Conservation (phyloP, 805 yeast species). For the Saccharomycopsis microspora region DNA sequence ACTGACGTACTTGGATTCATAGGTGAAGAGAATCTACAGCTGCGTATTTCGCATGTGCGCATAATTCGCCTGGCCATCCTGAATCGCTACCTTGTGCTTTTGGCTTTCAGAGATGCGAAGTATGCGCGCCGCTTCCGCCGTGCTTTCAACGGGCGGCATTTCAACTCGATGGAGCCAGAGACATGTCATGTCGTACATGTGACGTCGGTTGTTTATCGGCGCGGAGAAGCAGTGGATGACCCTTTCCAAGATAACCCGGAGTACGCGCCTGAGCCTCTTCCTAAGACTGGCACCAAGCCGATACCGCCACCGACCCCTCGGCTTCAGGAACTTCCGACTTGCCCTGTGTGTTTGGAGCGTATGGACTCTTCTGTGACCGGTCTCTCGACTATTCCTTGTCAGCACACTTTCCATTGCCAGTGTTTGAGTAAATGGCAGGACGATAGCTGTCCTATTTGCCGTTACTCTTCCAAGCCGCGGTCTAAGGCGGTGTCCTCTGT, state of each 20-base stretch:
- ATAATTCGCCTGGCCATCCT: constrained; percentile 55
- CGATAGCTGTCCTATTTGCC: constrained; percentile 83
- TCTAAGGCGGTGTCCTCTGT: constrained; percentile 1
- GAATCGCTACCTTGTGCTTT: constrained; percentile 62
- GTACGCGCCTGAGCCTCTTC: constrained; percentile 55
- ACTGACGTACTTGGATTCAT: constrained; percentile 75
- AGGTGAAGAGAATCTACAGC: constrained; percentile 45
- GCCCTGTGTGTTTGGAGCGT: constrained; percentile 86
- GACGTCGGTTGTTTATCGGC: constrained; percentile 40
- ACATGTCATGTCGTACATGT: constrained; percentile 67
- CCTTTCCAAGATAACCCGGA: constrained; percentile 40
- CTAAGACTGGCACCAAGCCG: constrained; percentile 29
- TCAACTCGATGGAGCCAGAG: constrained; percentile 86
- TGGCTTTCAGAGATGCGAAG: constrained; percentile 53
- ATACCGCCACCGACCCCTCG: constrained; percentile 17
- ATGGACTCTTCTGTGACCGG: constrained; percentile 79
- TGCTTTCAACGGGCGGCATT: constrained; percentile 57
- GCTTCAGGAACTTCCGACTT: constrained; percentile 64
- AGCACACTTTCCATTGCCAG: constrained; percentile 85
- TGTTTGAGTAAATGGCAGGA: constrained; percentile 85
- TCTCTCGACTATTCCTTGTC: constrained; percentile 78
- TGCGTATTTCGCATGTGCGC: constrained; percentile 55
- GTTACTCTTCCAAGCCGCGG: constrained; percentile 45
- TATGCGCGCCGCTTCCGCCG: constrained; percentile 55
- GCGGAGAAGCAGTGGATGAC: constrained; percentile 20